Base-by-base conservation (phyloP, 1,284 basidiomycete species). In the Volvariella volvacea region DNA sequence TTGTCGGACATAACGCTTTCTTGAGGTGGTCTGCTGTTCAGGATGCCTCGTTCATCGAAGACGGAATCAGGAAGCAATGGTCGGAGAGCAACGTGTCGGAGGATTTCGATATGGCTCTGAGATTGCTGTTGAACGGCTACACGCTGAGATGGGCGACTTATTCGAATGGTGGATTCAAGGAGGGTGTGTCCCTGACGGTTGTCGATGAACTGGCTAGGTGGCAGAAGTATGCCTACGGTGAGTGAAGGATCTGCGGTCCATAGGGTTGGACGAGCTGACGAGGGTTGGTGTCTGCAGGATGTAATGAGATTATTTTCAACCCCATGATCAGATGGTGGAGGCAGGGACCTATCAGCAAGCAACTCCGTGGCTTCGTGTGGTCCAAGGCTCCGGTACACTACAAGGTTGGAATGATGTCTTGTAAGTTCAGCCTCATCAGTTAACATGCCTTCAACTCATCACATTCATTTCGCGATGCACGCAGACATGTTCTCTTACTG, bases 1-100 rank as follows among this genome's bases (percentile, higher is more conserved):
- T 92, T 55, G 86, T 92, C 46, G 90, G 90, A 1, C 90, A 92
- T 60, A 92, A 92, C 50, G 89, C 89, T 1, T 92, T 91, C 63
- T 65, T 92, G n/a, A 77, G 89, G 4, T 92, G 90, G 89, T 75
- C 74, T 3, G 90, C 89, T 0, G 67, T 92, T 1, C 89, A 92
- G 61, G 88, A 91, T 48, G 85, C 82, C 1, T 74, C 83, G 3
- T 87, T 86, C 50, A 62, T 81, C 37, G 89, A 91, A 9, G 84
- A 88, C 52, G 73, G 74, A 7, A 64, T 69, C 53, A 71, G 68
- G 59, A 88, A 83, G 66, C 79, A 85, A 49, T 93, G 90, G 90
- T 83, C 77, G 3, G 88, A 92, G 65, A 66, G 74, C n/a, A 88
- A 91, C 56, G 90, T 92, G 2, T 87, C 82, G 6, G 90, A 92